These are phyloP conservation scores for Ceratonia siliqua DNA, from an alignment of 306 rosid species.

Conservation along the genomic window DNA sequence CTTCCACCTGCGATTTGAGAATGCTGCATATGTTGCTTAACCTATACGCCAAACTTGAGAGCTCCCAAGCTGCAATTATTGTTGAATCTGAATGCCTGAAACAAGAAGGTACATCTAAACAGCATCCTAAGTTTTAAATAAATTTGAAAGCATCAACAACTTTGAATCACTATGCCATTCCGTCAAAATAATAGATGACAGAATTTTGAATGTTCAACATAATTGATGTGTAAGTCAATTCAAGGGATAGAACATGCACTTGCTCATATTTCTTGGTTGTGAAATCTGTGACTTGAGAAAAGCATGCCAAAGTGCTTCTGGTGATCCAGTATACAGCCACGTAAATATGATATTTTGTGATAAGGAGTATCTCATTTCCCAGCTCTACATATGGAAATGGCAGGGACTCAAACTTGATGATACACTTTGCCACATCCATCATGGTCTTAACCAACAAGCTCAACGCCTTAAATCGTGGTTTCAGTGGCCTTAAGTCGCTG, in stretches of 20 bases:
- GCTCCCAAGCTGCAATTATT: conserved; percentile 68
- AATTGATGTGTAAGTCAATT: conserved; percentile 24
- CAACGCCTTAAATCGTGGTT: conserved; percentile 48
- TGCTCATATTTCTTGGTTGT: conserved; percentile 52
- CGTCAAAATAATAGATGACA: not conserved
- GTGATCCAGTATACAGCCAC: conserved; percentile 61
- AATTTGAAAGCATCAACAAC: not conserved
- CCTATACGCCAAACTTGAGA: conserved; percentile 67
- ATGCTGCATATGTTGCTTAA: conserved; percentile 52
- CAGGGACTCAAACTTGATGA: conserved; percentile 57
- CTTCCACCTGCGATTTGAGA: conserved; percentile 35
- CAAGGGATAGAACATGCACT: conserved; percentile 68
- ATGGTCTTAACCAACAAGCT: conserved; percentile 50
- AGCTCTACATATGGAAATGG: conserved; percentile 39
- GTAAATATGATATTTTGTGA: conserved; percentile 38
- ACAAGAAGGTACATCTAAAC: not conserved
- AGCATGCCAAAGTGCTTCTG: conserved; percentile 58
- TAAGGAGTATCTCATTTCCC: conserved; percentile 28
- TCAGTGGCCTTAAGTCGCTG: conserved; percentile 23
- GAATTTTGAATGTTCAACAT: not conserved
- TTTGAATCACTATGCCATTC: not conserved
- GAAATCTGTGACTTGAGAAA: conserved; percentile 48
- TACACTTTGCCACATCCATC: conserved; percentile 56
- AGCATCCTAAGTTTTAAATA: not conserved
- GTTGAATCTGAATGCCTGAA: conserved; percentile 52